Percentiles rank a stretch among this genome's conserved stretches.
Evolutionary conservation across 2,329 filamentous ascomycete species (phyloP).

Genomic region (Exophiala bonariae): DNA sequence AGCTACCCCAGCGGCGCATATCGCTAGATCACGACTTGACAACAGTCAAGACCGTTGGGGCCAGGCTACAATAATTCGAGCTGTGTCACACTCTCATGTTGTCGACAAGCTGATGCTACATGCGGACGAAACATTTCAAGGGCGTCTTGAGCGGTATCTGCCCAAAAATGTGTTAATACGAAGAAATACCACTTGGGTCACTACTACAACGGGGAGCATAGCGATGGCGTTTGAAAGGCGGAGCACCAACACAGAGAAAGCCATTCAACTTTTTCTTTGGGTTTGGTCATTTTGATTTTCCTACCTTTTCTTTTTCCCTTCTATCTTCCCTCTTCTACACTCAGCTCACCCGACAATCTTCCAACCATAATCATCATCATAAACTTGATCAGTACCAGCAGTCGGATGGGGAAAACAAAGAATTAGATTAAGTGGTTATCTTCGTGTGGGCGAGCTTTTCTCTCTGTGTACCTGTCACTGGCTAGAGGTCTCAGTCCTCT

Average conservation of each 20-base stretch:
- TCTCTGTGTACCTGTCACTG: slow-evolving; percentile 8
- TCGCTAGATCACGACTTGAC: slow-evolving; percentile 3
- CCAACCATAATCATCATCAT: too few relatives aligned
- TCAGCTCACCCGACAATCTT: too few relatives aligned
- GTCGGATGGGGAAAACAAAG: background rate
- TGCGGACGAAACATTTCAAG: background rate
- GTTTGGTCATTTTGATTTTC: slow-evolving; percentile 25
- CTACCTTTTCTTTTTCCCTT: slow-evolving; percentile 20
- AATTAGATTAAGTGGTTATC: slow-evolving; percentile 7
- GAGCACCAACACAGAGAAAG: slow-evolving; percentile 23
- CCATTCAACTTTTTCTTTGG: slow-evolving; percentile 32
- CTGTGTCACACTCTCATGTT: too few relatives aligned
- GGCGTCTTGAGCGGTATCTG: background rate
- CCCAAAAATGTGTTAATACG: slow-evolving; percentile 7
- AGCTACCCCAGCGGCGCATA: slow-evolving; percentile 2
- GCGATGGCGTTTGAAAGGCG: slow-evolving; percentile 24
- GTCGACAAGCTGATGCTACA: background rate
- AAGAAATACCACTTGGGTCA: slow-evolving; percentile 2
- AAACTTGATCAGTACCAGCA: background rate
- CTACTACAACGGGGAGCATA: slow-evolving; percentile 21
- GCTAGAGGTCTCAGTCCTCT: slow-evolving; percentile 19
- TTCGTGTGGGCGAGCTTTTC: slow-evolving; percentile 8
- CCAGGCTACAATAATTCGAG: background rate
- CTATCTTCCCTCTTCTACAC: slow-evolving; percentile 3
- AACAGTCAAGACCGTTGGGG: slow-evolving; percentile 3